phyloP scores from a whole-genome alignment of 495 filamentous ascomycete genomes.

The Hyaloscypha bicolor region DNA sequence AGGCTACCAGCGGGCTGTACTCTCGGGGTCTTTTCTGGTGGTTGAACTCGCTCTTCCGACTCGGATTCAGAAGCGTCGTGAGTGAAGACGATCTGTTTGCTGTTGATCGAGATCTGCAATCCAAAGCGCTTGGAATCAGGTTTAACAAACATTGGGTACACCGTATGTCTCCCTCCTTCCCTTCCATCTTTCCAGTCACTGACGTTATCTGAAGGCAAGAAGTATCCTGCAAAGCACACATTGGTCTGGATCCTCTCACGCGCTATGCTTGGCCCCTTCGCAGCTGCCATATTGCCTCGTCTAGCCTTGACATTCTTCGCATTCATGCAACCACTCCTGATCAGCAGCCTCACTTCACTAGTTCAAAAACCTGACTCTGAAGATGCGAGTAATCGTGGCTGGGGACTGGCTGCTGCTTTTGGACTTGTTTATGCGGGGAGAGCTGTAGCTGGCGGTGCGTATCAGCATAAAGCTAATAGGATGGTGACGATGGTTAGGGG shows the following conservation, averaged over 20 bases:
- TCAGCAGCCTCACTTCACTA: conserved; percentile 31
- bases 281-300: conserved; percentile 29
- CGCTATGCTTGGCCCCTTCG: conserved; percentile 22
- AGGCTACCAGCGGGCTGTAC: conserved; percentile 39
- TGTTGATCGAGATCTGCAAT: conserved; percentile 21
- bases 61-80: conserved; percentile 37
- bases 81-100: conserved; percentile 37
- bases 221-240: conserved; percentile 23
- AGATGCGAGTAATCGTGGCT: conserved; percentile 49
- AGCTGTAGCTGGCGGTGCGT: conserved; percentile 45
- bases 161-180: conserved; percentile 12
- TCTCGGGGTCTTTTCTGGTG: conserved; percentile 43
- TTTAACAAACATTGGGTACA: conserved; percentile 35
- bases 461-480: conserved; percentile 53
- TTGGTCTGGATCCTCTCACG: conserved; percentile 24
- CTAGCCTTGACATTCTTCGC: conserved; percentile 30
- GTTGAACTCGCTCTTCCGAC: conserved; percentile 42
- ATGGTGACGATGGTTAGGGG: conserved; percentile 58
- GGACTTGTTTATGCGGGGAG: conserved; percentile 45
- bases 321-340: conserved; percentile 35
- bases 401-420: conserved; percentile 34
- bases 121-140: background rate
- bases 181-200: background rate
- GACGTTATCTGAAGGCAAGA: conserved; percentile 5
- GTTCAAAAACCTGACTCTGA: conserved; percentile 40